Base-by-base conservation (phyloP, 768 basidiomycete genomes). In the Lactarius psammicola region DNA sequence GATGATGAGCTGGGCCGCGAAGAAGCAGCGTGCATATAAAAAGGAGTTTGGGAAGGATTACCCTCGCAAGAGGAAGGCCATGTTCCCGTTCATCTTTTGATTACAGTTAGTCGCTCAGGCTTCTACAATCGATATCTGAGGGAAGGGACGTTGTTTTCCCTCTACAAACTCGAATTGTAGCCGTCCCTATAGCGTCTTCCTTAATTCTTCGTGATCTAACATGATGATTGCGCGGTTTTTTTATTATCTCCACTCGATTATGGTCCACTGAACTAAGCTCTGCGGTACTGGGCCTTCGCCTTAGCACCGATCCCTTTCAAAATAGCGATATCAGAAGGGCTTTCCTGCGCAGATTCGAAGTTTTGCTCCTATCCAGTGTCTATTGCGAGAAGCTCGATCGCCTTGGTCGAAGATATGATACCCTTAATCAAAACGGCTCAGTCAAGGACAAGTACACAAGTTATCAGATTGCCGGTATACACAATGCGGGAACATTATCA, bases 1-100 rank as follows among this genome's bases (percentile, higher is more conserved):
- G 70, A 98, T 98, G 94, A 78, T 80, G 15, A 69, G 82, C 8
- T 99, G 97, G 97, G 95, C 95, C 17, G 72, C 83, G 46, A 94
- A 95, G 81, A 98, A 97, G 79, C 95, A 98, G 71, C 79, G 77
- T 61, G 82, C 82, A 60, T 98, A 98, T 79, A 92, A 87, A 81
- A 94, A 89, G 73, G 96, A 99, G 75, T 97, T 98, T 70, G 94
- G 94, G 38, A 87, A 85, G 70, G 85, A 88, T 64, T 96, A 94
- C 73, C 95, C 86, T 53, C 82, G 78, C 70, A 78, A 76, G 26
- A 80, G 94, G 75, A 93, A 88, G 76, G 87, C 85, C 40, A 86
- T 96, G 75, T 80, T 94, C 71, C 95, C 94, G 0, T 89, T 88
- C 76, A 74, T 92, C 20, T 78, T 87, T 57, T 84, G 70, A 69